Evolutionary conservation across 345 rosid species (phyloP).

Genomic region (Turritis glabra): DNA sequence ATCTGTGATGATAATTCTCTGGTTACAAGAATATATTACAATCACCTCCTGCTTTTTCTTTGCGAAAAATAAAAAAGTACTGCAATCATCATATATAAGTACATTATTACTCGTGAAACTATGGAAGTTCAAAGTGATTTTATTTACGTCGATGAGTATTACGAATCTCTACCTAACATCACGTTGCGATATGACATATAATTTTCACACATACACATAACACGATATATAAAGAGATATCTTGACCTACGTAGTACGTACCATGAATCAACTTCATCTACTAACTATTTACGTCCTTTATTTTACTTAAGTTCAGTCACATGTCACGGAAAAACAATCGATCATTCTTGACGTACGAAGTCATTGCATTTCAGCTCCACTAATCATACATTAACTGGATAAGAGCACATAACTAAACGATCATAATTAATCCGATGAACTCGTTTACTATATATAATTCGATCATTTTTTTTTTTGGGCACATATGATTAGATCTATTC

Average conservation of each 20-base stretch:
- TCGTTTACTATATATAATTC: too few species aligned
- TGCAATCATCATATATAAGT: background rate
- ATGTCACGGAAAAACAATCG: constrained; percentile 6
- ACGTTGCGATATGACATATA: background rate
- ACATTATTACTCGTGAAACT: constrained; percentile 9
- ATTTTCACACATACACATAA: background rate
- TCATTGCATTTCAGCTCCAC: background rate
- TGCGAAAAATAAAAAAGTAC: background rate
- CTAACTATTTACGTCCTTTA: constrained; percentile 18
- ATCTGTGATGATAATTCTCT: background rate
- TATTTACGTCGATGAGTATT: background rate
- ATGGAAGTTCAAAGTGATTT: background rate
- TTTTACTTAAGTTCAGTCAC: background rate
- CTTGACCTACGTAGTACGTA: constrained; percentile 2
- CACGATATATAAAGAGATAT: background rate
- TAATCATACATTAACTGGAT: background rate
- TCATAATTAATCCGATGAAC: background rate
- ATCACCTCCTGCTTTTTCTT: background rate
- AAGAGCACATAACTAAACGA: background rate
- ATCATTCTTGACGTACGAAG: constrained; percentile 5
- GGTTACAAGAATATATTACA: background rate
- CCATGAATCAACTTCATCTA: constrained; percentile 22
- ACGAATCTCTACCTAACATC: constrained; percentile 22
- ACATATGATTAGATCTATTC: background rate
- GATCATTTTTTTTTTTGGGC: background rate